phyloP scores from a whole-genome alignment of 148 eudicot species.

The Amaranthus palmeri region DNA sequence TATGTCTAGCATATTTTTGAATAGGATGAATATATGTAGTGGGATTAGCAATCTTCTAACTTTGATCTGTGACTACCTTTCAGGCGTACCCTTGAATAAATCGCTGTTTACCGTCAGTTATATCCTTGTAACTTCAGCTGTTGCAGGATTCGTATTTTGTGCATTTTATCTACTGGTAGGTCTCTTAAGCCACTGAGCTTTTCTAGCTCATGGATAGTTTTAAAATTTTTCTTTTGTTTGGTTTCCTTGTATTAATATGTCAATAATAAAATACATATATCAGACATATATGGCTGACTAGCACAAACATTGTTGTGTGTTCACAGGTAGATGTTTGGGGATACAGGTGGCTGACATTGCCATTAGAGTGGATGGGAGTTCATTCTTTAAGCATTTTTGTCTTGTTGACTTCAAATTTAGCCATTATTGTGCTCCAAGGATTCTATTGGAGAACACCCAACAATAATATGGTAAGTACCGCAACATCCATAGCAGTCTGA shows the following conservation, averaged over 20 bases:
- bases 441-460: constrained; percentile 61
- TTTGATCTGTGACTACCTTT: constrained; percentile 12
- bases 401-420: constrained; percentile 60
- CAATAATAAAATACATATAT: too few relatives aligned
- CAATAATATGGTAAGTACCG: constrained; percentile 64
- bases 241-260: not conserved
- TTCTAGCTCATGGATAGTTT: too few relatives aligned
- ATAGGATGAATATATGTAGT: not conserved
- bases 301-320: not conserved
- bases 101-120: constrained; percentile 72
- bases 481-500: not conserved
- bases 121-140: constrained; percentile 58
- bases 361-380: constrained; percentile 78
- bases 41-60: constrained; percentile 11
- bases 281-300: not conserved
- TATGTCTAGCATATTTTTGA: too few relatives aligned
- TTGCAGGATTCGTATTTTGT: constrained; percentile 70
- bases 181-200: not conserved
- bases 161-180: constrained; percentile 62
- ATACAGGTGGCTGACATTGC: constrained; percentile 39
- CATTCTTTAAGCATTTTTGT: constrained; percentile 65
- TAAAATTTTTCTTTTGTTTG: too few relatives aligned
- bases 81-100: constrained; percentile 78
- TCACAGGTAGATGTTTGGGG: constrained; percentile 66
- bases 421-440: constrained; percentile 65